phyloP scores from a whole-genome alignment of 2,329 filamentous ascomycete species.

The Diaporthe vaccinii region DNA sequence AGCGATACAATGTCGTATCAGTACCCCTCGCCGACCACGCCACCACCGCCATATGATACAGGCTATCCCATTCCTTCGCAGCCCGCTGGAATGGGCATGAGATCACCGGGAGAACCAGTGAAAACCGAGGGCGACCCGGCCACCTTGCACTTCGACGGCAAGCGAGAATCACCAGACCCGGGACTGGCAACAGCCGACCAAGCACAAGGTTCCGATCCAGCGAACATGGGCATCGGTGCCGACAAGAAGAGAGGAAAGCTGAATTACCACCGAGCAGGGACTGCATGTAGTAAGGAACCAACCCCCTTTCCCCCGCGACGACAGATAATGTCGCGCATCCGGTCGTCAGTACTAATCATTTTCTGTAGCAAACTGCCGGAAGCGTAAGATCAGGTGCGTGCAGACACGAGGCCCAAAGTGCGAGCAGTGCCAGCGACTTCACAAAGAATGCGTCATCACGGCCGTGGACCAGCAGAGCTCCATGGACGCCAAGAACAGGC shows the following conservation, averaged over 20 bases:
- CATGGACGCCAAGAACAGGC: conserved; percentile 59
- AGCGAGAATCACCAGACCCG: conserved; percentile 60
- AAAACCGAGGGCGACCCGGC: conserved; percentile 38
- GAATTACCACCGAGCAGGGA: conserved; percentile 94
- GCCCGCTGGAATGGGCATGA: conserved; percentile 50
- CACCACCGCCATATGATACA: conserved; percentile 56
- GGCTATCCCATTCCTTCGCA: conserved; percentile 54
- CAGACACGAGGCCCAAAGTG: conserved; percentile 83
- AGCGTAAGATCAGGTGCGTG: conserved; percentile 93
- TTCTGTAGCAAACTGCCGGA: conserved; percentile 83
- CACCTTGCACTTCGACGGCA: conserved; percentile 56
- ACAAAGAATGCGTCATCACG: conserved; percentile 94
- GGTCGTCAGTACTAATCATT: conserved; percentile 35
- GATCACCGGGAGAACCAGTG: conserved; percentile 40
- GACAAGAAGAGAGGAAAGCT: conserved; percentile 85
- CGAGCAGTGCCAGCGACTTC: conserved; percentile 91
- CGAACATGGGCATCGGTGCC: conserved; percentile 52
- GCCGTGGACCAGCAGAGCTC: conserved; percentile 84
- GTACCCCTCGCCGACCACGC: conserved; percentile 54
- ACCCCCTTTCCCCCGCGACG: conserved; percentile 34
- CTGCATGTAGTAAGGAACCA: conserved; percentile 86
- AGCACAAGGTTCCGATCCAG: conserved; percentile 48
- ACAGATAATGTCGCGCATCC: conserved; percentile 35
- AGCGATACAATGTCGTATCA: conserved; percentile 64
- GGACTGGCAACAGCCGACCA: conserved; percentile 52